phyloP scores from a whole-genome alignment of 768 basidiomycete species.

The Butyriboletus loyo region DNA sequence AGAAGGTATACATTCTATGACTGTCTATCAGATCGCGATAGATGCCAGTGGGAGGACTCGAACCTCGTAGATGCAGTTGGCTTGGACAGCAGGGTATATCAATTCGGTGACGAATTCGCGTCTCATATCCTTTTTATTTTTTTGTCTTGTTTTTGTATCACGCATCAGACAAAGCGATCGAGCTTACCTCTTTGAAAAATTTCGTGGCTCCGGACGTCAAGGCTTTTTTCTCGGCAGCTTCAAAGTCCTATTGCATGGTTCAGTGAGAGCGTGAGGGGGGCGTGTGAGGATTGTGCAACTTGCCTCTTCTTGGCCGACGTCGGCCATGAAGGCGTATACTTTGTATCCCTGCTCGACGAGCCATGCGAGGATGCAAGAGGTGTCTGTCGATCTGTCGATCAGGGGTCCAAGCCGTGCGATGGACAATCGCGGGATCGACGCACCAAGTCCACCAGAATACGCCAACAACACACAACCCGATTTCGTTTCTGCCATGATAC shows the following conservation, averaged over 20 bases:
- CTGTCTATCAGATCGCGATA: not conserved
- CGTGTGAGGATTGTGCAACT: constrained; percentile 1
- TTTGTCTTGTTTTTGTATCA: no score
- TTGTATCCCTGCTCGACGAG: constrained; percentile 98
- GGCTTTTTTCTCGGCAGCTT: constrained; percentile 86
- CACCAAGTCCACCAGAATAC: constrained; percentile 97
- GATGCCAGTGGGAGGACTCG: constrained; percentile 2
- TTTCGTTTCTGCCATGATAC: constrained; percentile 31
- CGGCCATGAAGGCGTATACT: constrained; percentile 95
- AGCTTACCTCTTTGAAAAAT: constrained; percentile 80
- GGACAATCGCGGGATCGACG: constrained; percentile 29
- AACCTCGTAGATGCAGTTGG: constrained; percentile 98
- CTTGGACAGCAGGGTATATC: constrained; percentile 97
- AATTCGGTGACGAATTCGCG: constrained; percentile 94
- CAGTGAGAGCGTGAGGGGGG: not conserved
- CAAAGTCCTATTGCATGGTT: constrained; percentile 68
- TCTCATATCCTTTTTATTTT: constrained; percentile 76
- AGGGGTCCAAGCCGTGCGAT: not conserved
- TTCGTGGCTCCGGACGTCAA: constrained; percentile 91
- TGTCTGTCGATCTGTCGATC: constrained; percentile 50
- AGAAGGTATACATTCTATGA: constrained; percentile 92
- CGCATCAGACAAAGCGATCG: no score
- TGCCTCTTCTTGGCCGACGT: constrained; percentile 90
- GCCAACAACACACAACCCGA: constrained; percentile 89
- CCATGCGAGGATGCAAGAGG: constrained; percentile 99